Evolutionary conservation across 2,329 filamentous ascomycete species (phyloP), one percentile per base, ranked within the genome.

Genomic region (Xylaria hypoxylon): DNA sequence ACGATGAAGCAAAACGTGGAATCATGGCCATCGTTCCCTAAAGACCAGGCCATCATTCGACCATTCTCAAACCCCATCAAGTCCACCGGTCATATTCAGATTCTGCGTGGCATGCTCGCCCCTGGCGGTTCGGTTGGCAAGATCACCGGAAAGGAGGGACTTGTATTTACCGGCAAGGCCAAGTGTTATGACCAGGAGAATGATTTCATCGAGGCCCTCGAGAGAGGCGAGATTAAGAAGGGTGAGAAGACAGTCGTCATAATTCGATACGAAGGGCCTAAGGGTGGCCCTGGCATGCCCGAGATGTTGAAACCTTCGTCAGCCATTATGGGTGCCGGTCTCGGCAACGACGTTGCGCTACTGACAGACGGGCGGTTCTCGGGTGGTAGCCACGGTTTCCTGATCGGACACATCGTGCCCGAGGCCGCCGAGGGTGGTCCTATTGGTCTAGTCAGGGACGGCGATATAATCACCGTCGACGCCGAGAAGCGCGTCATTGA

Each of bases 231-330:
- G 72, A 93, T 97, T 74, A 93, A 93, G 71, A 90, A 91, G 77
- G 91, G 90, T 70, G 92, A 97, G 80, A 96, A 97, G 80, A 90
- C 95, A 1, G 94, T 97, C 33, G 87, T 97, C 59, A 89, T 97
- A 62, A 95, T 97, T 74, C 92, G 94, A 58, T 97, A 97, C 78
- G 94, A 97, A 78, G 94, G 94, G 0, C 94, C 94, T 68, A 96
- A 95, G 82, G 94, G 94, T 71, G 94, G 94, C 0, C 94, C 94
- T 1, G 94, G 94, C 64, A 97, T 97, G 91, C 94, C 94, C 35
- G 94, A 97, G 82, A 95, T 97, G 85, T 84, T 97, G 68, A 97
- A 97, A 84, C 93, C 94, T n/a, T 92, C 88, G 59, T 94, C 92
- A 0, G 93, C 94, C 56, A 92, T 97, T 75, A 97, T 97, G 93